Evolutionary conservation across 2,329 filamentous ascomycete genomes (phyloP).

Genomic region (Pseudopithomyces chartarum): DNA sequence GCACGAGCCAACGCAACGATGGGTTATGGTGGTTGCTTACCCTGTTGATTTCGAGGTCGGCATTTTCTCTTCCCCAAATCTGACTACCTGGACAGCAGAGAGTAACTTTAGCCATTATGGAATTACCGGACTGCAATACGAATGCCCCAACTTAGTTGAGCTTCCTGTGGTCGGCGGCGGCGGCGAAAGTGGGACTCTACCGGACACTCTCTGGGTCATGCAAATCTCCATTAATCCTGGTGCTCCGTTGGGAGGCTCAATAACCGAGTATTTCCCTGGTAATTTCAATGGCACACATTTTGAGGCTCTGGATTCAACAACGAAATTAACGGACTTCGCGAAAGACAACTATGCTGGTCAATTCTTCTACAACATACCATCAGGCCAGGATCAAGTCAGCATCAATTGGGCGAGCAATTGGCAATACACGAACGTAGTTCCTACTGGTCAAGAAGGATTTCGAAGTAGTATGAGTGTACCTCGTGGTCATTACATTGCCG

Average conservation of each 20-base stretch:
- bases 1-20: constrained; percentile 53
- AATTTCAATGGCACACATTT: constrained; percentile 70
- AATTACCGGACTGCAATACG: constrained; percentile 62
- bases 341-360: constrained; percentile 64
- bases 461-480: constrained; percentile 59
- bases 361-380: constrained; percentile 54
- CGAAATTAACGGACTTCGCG: constrained; percentile 53
- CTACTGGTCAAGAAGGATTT: constrained; percentile 61
- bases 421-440: constrained; percentile 61
- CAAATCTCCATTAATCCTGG: constrained; percentile 62
- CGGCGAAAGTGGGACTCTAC: constrained; percentile 30
- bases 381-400: constrained; percentile 51
- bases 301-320: constrained; percentile 48
- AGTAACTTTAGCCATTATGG: constrained; percentile 63
- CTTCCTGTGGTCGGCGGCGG: constrained; percentile 55
- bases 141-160: constrained; percentile 66
- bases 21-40: constrained; percentile 64
- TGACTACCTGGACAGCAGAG: constrained; percentile 62
- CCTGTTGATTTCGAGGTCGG: constrained; percentile 61
- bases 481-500: constrained; percentile 57
- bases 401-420: constrained; percentile 66
- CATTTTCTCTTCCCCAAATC: constrained; percentile 65
- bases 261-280: constrained; percentile 62
- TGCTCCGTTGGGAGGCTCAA: constrained; percentile 61
- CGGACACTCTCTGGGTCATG: constrained; percentile 50